Evolutionary conservation across 768 basidiomycete genomes (phyloP).

Genomic region (Mycena crocata): DNA sequence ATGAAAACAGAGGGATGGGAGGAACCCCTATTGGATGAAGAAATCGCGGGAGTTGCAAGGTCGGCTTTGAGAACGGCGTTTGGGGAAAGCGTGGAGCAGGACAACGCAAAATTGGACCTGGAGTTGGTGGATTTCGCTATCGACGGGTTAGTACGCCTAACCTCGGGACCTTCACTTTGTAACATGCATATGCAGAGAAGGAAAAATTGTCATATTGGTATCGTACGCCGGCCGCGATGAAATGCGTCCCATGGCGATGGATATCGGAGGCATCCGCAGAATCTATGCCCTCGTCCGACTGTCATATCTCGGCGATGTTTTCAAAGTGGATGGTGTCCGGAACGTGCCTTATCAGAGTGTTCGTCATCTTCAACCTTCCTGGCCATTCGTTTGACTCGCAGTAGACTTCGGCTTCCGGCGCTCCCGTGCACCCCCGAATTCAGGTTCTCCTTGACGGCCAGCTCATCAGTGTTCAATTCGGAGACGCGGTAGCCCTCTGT

Average conservation of each 20-base stretch:
- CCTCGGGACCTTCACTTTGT: constrained; percentile 17
- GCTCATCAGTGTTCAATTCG: constrained; percentile 74
- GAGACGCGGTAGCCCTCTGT: constrained; percentile 80
- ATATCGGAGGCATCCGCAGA: constrained; percentile 61
- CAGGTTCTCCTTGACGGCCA: constrained; percentile 70
- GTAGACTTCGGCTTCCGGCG: constrained; percentile 74
- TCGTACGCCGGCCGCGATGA: constrained; percentile 75
- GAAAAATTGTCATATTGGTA: constrained; percentile 69
- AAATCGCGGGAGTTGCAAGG: constrained; percentile 62
- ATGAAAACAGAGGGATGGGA: constrained; percentile 79
- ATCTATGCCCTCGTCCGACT: constrained; percentile 74
- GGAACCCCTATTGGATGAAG: constrained; percentile 66
- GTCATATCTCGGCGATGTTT: constrained; percentile 51
- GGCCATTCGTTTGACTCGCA: neutral
- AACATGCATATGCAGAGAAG: constrained; percentile 49
- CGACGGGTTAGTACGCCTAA: constrained; percentile 57
- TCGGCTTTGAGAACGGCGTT: constrained; percentile 60
- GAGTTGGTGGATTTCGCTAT: constrained; percentile 80
- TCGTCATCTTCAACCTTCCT: constrained; percentile 38
- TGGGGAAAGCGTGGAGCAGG: constrained; percentile 46
- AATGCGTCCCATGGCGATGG: constrained; percentile 50
- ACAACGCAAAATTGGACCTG: constrained; percentile 68
- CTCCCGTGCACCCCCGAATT: constrained; percentile 79
- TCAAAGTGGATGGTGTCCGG: constrained; percentile 61
- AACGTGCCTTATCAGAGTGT: constrained; percentile 85